Evolutionary conservation across 306 rosid species (phyloP).

Genomic region (Myrica gale): DNA sequence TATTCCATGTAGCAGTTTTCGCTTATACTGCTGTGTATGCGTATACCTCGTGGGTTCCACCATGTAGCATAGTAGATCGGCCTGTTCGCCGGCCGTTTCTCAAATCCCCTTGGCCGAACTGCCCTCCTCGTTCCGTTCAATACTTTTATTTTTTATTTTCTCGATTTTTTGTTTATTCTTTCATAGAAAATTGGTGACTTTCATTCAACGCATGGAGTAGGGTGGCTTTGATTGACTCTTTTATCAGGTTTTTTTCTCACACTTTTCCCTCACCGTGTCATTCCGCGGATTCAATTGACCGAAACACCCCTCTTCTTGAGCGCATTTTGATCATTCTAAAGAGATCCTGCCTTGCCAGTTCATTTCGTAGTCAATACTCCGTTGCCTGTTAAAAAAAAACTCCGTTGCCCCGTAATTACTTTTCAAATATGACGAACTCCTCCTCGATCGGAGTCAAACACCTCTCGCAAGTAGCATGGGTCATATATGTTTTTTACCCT

Average conservation of each 20-base stretch:
- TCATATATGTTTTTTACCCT: not conserved
- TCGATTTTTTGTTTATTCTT: not conserved
- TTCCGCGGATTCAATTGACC: slow-evolving; percentile 28
- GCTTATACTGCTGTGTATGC: slow-evolving; percentile 26
- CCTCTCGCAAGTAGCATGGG: not conserved
- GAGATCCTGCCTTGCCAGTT: not conserved
- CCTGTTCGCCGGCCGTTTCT: slow-evolving; percentile 19
- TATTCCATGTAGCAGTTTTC: slow-evolving; percentile 8
- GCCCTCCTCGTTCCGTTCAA: slow-evolving; percentile 15
- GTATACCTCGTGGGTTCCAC: slow-evolving; percentile 16
- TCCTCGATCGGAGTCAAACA: slow-evolving; percentile 23
- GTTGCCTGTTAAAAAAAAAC: not conserved
- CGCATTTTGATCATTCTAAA: slow-evolving; percentile 10
- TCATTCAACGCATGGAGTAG: slow-evolving; percentile 47
- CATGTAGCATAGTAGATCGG: slow-evolving; percentile 14
- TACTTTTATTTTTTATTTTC: not conserved
- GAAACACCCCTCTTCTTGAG: slow-evolving; percentile 30
- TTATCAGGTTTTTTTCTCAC: slow-evolving; percentile 41
- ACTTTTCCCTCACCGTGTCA: slow-evolving; percentile 24
- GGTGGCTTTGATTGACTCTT: slow-evolving; percentile 27
- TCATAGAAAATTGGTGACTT: slow-evolving; percentile 39
- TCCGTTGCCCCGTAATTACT: not conserved
- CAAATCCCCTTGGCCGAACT: slow-evolving; percentile 17
- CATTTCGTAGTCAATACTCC: slow-evolving; percentile 16
- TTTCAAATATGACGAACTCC: slow-evolving; percentile 1